Evolutionary conservation across 768 basidiomycete species (phyloP).

Genomic region (Coprinopsis sp.): DNA sequence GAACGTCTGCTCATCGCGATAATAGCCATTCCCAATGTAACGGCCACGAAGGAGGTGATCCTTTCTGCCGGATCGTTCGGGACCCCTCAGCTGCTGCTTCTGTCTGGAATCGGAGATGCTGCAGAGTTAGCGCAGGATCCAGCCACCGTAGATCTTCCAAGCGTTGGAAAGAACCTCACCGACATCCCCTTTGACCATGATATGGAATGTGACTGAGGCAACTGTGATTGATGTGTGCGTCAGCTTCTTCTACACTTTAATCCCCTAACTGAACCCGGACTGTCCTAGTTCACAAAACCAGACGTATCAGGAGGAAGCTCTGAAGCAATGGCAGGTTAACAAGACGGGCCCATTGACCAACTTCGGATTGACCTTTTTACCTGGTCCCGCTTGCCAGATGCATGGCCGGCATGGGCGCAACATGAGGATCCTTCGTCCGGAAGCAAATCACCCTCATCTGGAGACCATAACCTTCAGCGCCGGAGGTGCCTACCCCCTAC

Average conservation of each 20-base stretch:
- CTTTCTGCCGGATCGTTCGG: conserved; percentile 5
- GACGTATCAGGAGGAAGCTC: not conserved
- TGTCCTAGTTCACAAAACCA: not conserved
- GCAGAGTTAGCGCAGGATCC: not conserved
- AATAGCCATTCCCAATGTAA: conserved; percentile 1
- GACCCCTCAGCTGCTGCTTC: conserved; percentile 2
- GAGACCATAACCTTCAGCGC: conserved; percentile 4
- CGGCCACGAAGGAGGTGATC: conserved; percentile 4
- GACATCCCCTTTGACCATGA: conserved; percentile 2
- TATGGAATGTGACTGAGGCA: too few relatives aligned
- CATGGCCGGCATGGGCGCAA: conserved; percentile 13
- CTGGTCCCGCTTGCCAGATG: conserved; percentile 29
- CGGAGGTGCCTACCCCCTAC: conserved; percentile 6
- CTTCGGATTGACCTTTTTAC: conserved; percentile 31
- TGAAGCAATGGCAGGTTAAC: conserved; percentile 11
- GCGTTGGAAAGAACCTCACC: conserved; percentile 9
- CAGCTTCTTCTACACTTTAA: not conserved
- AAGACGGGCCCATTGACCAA: conserved; percentile 20
- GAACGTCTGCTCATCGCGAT: too few relatives aligned
- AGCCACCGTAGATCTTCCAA: conserved; percentile 6
- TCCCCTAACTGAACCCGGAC: not conserved
- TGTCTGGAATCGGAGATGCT: conserved; percentile 7
- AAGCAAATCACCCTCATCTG: conserved; percentile 15
- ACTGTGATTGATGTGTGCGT: too few relatives aligned
- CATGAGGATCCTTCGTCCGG: conserved; percentile 17